These are phyloP conservation scores for Tagetes erecta DNA, from an alignment of 129 eudicot genomes.

Conservation along the genomic window DNA sequence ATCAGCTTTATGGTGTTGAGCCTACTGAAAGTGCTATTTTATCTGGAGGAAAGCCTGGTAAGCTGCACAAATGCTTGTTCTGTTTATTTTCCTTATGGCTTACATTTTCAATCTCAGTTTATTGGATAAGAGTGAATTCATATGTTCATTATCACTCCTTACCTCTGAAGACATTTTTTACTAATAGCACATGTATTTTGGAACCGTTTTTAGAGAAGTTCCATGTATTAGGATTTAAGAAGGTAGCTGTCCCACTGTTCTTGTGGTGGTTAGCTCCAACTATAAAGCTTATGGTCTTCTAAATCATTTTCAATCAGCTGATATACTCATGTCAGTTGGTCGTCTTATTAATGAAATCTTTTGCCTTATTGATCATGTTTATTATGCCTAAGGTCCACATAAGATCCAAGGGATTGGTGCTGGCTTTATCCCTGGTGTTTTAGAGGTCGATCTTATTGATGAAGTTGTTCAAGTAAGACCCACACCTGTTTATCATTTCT, in stretches of 20 bases:
- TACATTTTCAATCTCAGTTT: constrained; percentile 1
- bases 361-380: constrained; percentile 19
- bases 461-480: constrained; percentile 87
- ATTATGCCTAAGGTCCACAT: constrained; percentile 69
- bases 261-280: constrained; percentile 4
- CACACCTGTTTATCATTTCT: constrained; percentile 2
- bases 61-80: constrained; percentile 32
- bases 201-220: background rate
- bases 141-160: too few species aligned
- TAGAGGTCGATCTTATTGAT: constrained; percentile 66
- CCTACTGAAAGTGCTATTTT: constrained; percentile 83
- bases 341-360: constrained; percentile 8
- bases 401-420: constrained; percentile 98
- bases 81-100: constrained; percentile 9
- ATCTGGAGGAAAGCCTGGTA: constrained; percentile 96
- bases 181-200: background rate
- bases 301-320: constrained; percentile 8
- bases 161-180: background rate
- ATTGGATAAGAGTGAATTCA: too few species aligned
- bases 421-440: constrained; percentile 85
- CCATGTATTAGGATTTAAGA: background rate
- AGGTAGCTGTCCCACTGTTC: constrained; percentile 10
- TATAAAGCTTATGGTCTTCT: background rate
- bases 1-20: constrained; percentile 66
- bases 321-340: constrained; percentile 11